A percentile compares a stretch with the other conserved stretches of the same genome.
phyloP scores from a whole-genome alignment of 1,139 yeast species.

The Pneumocystis wakefieldiae region DNA sequence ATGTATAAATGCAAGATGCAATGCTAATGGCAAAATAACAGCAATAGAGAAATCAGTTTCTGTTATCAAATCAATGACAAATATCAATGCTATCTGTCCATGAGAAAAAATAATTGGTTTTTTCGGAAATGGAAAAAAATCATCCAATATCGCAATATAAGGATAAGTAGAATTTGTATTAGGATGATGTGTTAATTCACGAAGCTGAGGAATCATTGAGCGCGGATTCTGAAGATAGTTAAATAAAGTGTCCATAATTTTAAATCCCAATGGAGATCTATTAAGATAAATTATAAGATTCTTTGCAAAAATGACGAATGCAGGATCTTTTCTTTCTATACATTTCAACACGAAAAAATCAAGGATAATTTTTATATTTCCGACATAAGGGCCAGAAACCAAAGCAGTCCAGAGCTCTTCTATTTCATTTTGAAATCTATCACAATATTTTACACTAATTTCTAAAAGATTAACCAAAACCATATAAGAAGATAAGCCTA shows the following conservation, averaged over 20 bases:
- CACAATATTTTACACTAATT: slow-evolving; percentile 64
- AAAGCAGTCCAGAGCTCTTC: slow-evolving; percentile 92
- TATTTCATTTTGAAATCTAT: slow-evolving; percentile 63
- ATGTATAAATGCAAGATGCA: slow-evolving; percentile 69
- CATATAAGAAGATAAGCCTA: slow-evolving; percentile 36
- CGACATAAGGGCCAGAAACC: slow-evolving; percentile 51
- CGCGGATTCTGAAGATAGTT: slow-evolving; percentile 56
- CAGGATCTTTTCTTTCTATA: slow-evolving; percentile 52
- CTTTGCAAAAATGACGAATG: slow-evolving; percentile 62
- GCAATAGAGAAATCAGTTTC: slow-evolving; percentile 41
- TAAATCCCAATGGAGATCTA: slow-evolving; percentile 42
- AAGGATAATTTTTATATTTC: slow-evolving; percentile 56
- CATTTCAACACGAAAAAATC: slow-evolving; percentile 58
- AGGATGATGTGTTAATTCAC: slow-evolving; percentile 22
- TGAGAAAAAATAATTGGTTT: slow-evolving; percentile 67
- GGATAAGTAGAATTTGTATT: slow-evolving; percentile 34
- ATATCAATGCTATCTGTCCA: slow-evolving; percentile 75
- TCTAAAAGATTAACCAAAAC: slow-evolving; percentile 70
- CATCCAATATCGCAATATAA: slow-evolving; percentile 58
- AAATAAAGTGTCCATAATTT: slow-evolving; percentile 49
- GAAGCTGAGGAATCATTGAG: slow-evolving; percentile 65
- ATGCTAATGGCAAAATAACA: slow-evolving; percentile 48
- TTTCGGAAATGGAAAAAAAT: slow-evolving; percentile 41
- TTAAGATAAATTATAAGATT: slow-evolving; percentile 68
- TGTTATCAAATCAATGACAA: slow-evolving; percentile 66